Evolutionary conservation across 202 grass and related monocot genomes (phyloP).

Genomic region (Carex arenaria): DNA sequence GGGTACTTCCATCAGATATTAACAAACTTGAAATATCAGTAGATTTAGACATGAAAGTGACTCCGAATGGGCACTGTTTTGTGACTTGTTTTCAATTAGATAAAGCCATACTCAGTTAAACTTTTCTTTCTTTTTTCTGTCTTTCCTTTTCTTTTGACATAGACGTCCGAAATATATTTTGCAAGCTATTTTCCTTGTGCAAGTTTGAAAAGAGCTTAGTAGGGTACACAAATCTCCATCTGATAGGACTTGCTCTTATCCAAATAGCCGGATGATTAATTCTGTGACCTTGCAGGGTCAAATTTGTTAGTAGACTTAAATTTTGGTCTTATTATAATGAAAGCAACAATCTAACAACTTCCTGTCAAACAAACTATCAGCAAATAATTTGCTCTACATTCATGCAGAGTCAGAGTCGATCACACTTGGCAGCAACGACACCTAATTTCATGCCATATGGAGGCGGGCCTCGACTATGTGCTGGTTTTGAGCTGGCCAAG

Average conservation of each 20-base stretch:
- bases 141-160: background rate
- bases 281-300: background rate
- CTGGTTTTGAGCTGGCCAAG: slow-evolving; percentile 94
- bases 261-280: background rate
- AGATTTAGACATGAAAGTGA: slow-evolving; percentile 5
- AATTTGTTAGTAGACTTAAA: slow-evolving; percentile 1
- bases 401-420: slow-evolving; percentile 56
- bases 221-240: background rate
- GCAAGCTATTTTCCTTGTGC: background rate
- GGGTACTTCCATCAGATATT: background rate
- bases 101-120: background rate
- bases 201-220: background rate
- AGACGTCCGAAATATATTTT: background rate
- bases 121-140: background rate
- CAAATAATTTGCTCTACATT: slow-evolving; percentile 12
- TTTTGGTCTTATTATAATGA: background rate
- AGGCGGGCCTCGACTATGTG: slow-evolving; percentile 78
- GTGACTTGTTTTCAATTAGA: background rate
- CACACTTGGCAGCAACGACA: background rate
- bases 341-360: slow-evolving; percentile 20
- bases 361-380: slow-evolving; percentile 4
- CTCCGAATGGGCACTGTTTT: background rate
- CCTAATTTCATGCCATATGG: slow-evolving; percentile 94
- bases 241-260: slow-evolving; percentile 13
- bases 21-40: background rate